Conservation (phyloP, 305 asterid species). For the Salvia sclarea region DNA sequence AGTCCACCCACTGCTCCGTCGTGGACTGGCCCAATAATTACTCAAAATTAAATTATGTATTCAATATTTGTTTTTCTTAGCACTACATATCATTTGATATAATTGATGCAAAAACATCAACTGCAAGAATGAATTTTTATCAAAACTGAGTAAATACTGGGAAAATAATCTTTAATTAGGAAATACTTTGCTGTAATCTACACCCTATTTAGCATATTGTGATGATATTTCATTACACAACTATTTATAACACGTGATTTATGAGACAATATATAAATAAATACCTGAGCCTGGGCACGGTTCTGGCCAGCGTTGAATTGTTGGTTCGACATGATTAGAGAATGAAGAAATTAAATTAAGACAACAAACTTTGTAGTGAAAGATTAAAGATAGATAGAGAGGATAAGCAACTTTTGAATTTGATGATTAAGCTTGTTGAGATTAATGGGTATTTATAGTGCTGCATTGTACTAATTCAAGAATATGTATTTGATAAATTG, state of each 20-base stretch:
- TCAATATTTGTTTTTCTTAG: not conserved
- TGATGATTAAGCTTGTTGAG: constrained; percentile 9
- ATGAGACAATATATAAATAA: not conserved
- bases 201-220: too few species aligned
- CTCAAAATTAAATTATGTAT: not conserved
- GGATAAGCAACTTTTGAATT: not conserved
- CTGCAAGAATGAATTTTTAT: too few species aligned
- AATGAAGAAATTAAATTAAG: not conserved
- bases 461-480: not conserved
- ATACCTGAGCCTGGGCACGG: constrained; percentile 49
- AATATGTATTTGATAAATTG: not conserved
- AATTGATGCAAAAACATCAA: too few species aligned
- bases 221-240: too few species aligned
- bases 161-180: too few species aligned
- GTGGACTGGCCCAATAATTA: constrained; percentile 39
- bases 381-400: not conserved
- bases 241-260: too few species aligned
- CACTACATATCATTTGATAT: too few species aligned
- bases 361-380: not conserved
- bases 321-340: constrained; percentile 55
- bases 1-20: constrained; percentile 49
- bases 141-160: too few species aligned
- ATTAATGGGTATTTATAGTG: constrained; percentile 24
- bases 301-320: constrained; percentile 46
- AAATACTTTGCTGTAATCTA: too few species aligned